Evolutionary conservation across 1,284 basidiomycete genomes (phyloP).

Genomic region (Vanrija humicola): DNA sequence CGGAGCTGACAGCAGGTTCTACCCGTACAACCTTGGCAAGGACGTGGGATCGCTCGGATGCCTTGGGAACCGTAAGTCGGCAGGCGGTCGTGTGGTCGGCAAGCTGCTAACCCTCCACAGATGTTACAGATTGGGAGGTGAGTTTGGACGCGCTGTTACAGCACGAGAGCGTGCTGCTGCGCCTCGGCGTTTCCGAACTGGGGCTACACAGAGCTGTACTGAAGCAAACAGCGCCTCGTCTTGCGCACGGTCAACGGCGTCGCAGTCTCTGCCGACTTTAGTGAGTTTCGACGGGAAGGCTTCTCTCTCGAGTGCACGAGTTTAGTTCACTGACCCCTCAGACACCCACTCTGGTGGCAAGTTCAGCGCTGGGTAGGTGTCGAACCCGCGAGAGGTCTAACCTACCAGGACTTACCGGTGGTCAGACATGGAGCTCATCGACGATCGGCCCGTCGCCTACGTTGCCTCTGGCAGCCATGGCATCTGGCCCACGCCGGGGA

Average conservation of each 20-base stretch:
- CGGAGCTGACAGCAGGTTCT: constrained; percentile 26
- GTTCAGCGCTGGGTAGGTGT: constrained; percentile 27
- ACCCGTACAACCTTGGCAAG: constrained; percentile 48
- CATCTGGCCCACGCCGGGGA: constrained; percentile 40
- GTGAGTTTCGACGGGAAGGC: constrained; percentile 16
- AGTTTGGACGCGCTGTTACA: neutral
- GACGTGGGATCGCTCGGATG: constrained; percentile 37
- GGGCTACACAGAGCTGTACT: neutral
- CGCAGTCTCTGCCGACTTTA: constrained; percentile 39
- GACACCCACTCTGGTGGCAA: constrained; percentile 36
- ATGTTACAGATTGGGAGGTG: constrained; percentile 45
- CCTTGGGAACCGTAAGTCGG: constrained; percentile 42
- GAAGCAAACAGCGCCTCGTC: constrained; percentile 21
- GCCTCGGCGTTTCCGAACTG: no score
- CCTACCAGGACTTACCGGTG: constrained; percentile 30
- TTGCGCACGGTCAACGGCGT: constrained; percentile 41
- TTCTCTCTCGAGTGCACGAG: neutral
- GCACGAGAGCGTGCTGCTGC: neutral
- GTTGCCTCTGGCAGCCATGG: constrained; percentile 43
- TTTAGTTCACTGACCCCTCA: constrained; percentile 4
- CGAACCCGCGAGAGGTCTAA: no score
- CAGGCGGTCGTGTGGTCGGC: no score
- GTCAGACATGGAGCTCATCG: constrained; percentile 34
- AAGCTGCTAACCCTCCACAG: constrained; percentile 12
- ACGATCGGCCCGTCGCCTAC: constrained; percentile 40